phyloP scores from a whole-genome alignment of 1,284 basidiomycete species.

The Mycosarcoma mackinlayi region DNA sequence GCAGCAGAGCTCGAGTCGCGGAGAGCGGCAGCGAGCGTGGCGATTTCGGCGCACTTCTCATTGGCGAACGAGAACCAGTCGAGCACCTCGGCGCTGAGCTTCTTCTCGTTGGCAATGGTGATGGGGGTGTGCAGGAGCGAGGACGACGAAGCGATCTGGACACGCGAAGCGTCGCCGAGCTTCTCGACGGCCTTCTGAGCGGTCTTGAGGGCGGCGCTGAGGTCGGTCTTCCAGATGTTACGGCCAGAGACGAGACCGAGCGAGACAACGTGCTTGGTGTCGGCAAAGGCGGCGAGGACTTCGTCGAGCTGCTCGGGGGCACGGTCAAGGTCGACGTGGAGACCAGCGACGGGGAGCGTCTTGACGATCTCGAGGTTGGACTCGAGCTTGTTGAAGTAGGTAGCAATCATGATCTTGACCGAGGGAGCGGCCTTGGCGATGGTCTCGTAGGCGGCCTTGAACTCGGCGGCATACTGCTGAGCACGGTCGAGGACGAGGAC shows the following conservation, averaged over 20 bases:
- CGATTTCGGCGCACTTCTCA: conserved; percentile 94
- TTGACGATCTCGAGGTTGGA: conserved; percentile 88
- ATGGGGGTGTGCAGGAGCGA: conserved; percentile 98
- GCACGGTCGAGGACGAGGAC: conserved; percentile 92
- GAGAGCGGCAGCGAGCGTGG: conserved; percentile 77
- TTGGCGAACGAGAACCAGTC: conserved; percentile 99
- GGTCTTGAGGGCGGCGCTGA: conserved; percentile 82
- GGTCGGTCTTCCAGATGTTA: conserved; percentile 99
- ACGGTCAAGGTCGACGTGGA: conserved; percentile 97
- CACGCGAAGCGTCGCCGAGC: conserved; percentile 72
- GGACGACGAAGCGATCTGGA: conserved; percentile 94
- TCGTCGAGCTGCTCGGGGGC: conserved; percentile 84
- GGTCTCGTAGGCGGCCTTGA: conserved; percentile 82
- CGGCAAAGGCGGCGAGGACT: conserved; percentile 79
- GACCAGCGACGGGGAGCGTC: conserved; percentile 91
- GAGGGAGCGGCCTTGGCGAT: conserved; percentile 78
- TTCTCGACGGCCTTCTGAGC: conserved; percentile 79
- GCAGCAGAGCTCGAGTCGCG: conserved; percentile 54
- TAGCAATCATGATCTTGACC: conserved; percentile 91
- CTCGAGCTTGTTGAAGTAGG: conserved; percentile 94
- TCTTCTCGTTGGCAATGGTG: conserved; percentile 90
- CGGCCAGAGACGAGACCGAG: conserved; percentile 97
- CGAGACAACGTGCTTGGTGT: conserved; percentile 79
- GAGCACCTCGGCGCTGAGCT: conserved; percentile 88
- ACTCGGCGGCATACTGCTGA: conserved; percentile 82